Conservation (phyloP, 306 rosid species). For the Dryas drummondii region DNA sequence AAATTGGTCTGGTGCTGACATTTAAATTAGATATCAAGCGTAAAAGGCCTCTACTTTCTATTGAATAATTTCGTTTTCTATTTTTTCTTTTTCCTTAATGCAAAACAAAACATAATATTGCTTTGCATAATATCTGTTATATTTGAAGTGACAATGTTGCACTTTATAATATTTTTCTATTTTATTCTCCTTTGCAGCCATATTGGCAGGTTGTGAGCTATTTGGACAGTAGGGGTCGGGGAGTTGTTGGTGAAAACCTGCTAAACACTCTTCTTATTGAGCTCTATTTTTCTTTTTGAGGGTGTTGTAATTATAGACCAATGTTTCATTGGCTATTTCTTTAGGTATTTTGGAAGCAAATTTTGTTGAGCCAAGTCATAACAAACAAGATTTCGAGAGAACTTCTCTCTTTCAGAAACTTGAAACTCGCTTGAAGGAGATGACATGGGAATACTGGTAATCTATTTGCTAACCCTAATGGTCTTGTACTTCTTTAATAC, state of each 20-base stretch:
- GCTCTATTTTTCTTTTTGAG: slow-evolving; percentile 11
- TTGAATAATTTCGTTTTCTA: not conserved
- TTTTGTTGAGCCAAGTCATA: slow-evolving; percentile 85
- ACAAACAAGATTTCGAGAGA: slow-evolving; percentile 95
- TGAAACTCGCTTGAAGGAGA: slow-evolving; percentile 75
- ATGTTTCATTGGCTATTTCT: slow-evolving; percentile 26
- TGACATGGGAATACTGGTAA: slow-evolving; percentile 94
- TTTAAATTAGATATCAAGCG: not conserved
- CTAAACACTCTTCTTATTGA: slow-evolving; percentile 13
- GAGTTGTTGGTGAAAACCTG: slow-evolving; percentile 77
- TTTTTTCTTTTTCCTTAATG: not conserved
- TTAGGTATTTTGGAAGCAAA: slow-evolving; percentile 85
- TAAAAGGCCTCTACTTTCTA: not conserved
- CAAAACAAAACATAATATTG: not conserved
- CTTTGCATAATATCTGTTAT: not conserved
- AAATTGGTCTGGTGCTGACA: not conserved
- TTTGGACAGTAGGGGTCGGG: slow-evolving; percentile 65
- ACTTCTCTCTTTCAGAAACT: slow-evolving; percentile 86
- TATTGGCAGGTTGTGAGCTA: slow-evolving; percentile 83
- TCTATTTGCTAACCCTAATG: slow-evolving; percentile 6
- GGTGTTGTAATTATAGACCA: slow-evolving; percentile 9
- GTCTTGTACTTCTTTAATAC: not conserved
- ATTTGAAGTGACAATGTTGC: not conserved
- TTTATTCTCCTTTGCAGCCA: slow-evolving; percentile 61
- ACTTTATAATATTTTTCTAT: not conserved